Percentiles rank a stretch among this genome's conserved stretches.
Conservation (phyloP, 2,329 filamentous ascomycete genomes). For the Fusarium oligoseptatum region DNA sequence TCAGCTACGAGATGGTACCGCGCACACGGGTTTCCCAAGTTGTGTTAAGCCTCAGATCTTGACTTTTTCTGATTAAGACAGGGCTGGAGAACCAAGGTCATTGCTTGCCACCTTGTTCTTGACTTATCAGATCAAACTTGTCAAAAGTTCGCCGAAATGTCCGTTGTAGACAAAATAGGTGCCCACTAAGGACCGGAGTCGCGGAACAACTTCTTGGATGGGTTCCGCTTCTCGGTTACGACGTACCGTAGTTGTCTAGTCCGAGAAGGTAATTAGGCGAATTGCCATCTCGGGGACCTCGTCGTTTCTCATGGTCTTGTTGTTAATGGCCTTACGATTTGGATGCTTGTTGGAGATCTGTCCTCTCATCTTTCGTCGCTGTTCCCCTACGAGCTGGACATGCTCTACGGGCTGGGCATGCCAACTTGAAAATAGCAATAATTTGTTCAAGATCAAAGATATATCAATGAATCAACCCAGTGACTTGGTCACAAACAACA, state of each 20-base stretch:
- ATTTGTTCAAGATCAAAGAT: not conserved
- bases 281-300: not conserved
- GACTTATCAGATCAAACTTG: not conserved
- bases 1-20: not conserved
- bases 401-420: too few species aligned
- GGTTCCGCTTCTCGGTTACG: slow-evolving; percentile 1
- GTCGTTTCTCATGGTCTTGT: not conserved
- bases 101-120: not conserved
- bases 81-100: not conserved
- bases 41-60: not conserved
- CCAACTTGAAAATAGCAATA: not conserved
- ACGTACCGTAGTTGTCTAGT: not conserved
- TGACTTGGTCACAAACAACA: not conserved
- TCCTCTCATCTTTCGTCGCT: not conserved
- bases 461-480: not conserved
- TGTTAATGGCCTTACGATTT: not conserved
- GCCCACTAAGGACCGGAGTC: not conserved
- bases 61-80: not conserved
- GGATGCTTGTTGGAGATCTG: not conserved
- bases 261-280: not conserved
- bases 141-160: not conserved
- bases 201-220: not conserved
- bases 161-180: not conserved
- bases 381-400: not conserved
- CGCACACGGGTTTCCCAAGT: not conserved